Conservation (phyloP, 2,329 filamentous ascomycete species). For the Sphaerulina musiva region DNA sequence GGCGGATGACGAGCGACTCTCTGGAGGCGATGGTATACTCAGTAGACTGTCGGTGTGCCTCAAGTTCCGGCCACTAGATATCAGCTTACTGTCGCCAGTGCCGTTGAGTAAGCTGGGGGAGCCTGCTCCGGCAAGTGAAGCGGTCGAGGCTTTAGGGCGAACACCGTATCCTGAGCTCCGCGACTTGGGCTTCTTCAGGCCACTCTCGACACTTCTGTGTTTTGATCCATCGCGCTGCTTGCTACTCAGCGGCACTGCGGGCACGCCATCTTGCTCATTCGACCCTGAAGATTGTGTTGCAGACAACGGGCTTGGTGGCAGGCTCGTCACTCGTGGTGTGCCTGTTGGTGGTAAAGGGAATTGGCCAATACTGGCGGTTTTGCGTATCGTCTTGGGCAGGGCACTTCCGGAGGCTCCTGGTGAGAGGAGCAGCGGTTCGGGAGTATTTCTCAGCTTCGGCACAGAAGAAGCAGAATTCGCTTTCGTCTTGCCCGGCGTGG, state of each 20-base stretch:
- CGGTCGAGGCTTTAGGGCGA: conserved; percentile 40
- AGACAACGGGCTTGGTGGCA: conserved; percentile 51
- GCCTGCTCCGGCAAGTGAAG: conserved; percentile 33
- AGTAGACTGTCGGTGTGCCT: conserved; percentile 69
- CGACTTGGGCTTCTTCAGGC: conserved; percentile 25
- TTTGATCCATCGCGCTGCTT: conserved; percentile 26
- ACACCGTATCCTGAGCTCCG: conserved; percentile 37
- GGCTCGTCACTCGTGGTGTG: conserved; percentile 51
- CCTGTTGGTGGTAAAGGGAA: conserved; percentile 83
- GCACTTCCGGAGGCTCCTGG: conserved; percentile 10
- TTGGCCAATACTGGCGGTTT: conserved; percentile 86
- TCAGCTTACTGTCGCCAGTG: conserved; percentile 68
- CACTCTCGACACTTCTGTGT: conserved; percentile 30
- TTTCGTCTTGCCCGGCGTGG: conserved; percentile 37
- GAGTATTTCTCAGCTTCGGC: conserved; percentile 44
- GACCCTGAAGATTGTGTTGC: conserved; percentile 41
- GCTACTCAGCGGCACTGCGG: conserved; percentile 30
- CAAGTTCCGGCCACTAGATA: conserved; percentile 54
- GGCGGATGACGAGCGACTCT: conserved; percentile 85
- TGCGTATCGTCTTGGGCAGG: conserved; percentile 61
- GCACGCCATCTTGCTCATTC: conserved; percentile 25
- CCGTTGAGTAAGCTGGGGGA: conserved; percentile 72
- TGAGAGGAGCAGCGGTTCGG: conserved; percentile 25
- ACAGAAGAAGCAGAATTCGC: conserved; percentile 51
- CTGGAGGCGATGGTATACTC: conserved; percentile 72